Conservation (phyloP, 805 yeast species). For the Cyberlindnera lachancei region DNA sequence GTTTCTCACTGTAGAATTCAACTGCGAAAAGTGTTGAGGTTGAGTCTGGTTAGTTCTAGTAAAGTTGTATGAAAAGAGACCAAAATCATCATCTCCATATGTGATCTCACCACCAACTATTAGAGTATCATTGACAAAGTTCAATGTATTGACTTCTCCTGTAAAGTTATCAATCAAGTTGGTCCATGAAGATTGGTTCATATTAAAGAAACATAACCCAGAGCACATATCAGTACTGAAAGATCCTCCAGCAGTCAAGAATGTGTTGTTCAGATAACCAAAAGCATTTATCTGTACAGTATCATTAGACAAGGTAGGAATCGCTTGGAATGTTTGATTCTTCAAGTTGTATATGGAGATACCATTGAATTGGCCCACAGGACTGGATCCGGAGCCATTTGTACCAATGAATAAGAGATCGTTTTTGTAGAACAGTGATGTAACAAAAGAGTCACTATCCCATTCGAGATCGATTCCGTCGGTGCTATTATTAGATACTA, state of each 20-base stretch:
- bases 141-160: slow-evolving; percentile 51
- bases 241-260: slow-evolving; percentile 66
- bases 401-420: slow-evolving; percentile 36
- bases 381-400: slow-evolving; percentile 29
- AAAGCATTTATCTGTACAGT: slow-evolving; percentile 32
- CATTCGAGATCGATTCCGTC: slow-evolving; percentile 24
- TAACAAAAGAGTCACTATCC: slow-evolving; percentile 14
- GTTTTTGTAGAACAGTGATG: slow-evolving; percentile 12
- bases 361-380: slow-evolving; percentile 30
- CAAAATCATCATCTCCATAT: slow-evolving; percentile 25
- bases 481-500: slow-evolving; percentile 21
- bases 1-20: slow-evolving; percentile 24
- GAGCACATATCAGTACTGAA: slow-evolving; percentile 51
- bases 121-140: slow-evolving; percentile 35
- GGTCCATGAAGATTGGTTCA: slow-evolving; percentile 47
- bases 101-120: slow-evolving; percentile 50
- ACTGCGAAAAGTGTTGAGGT: slow-evolving; percentile 15
- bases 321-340: slow-evolving; percentile 17
- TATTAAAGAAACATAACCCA: slow-evolving; percentile 60
- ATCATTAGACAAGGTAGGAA: slow-evolving; percentile 13
- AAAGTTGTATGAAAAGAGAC: slow-evolving; percentile 52
- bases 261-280: slow-evolving; percentile 25
- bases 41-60: slow-evolving; percentile 26
- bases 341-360: slow-evolving; percentile 46
- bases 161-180: slow-evolving; percentile 28